Evolutionary conservation across 192 early-diverging fungal genomes (phyloP).

Genomic region (Coemansia sp.): DNA sequence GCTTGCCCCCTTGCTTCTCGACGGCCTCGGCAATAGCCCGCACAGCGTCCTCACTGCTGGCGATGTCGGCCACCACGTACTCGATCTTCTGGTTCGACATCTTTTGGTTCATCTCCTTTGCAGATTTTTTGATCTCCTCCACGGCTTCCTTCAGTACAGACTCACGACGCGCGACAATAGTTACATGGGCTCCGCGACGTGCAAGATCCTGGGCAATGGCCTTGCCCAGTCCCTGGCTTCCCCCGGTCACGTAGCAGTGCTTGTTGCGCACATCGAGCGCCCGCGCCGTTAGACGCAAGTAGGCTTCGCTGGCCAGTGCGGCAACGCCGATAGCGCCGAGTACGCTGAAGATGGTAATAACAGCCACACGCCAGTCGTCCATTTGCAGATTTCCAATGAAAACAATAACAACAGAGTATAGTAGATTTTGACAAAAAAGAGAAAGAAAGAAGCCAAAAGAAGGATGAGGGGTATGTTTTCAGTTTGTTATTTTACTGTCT

Average conservation of each 20-base stretch:
- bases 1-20: constrained; percentile 43
- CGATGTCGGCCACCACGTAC: constrained; percentile 65
- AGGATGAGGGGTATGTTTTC: too few species aligned
- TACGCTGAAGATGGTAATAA: constrained; percentile 26
- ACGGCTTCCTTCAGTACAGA: constrained; percentile 53
- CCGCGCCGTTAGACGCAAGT: constrained; percentile 18
- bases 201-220: constrained; percentile 63
- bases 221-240: constrained; percentile 72
- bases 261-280: constrained; percentile 54
- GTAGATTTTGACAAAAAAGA: neutral
- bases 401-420: neutral
- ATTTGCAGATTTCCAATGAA: constrained; percentile 7
- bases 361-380: constrained; percentile 44
- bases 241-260: constrained; percentile 75
- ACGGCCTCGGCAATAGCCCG: constrained; percentile 60
- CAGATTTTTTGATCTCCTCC: constrained; percentile 55
- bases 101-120: constrained; percentile 34
- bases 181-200: constrained; percentile 67
- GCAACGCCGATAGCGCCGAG: constrained; percentile 22
- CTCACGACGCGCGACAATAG: constrained; percentile 62
- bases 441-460: neutral
- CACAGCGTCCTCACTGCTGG: constrained; percentile 53
- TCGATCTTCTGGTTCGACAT: constrained; percentile 51
- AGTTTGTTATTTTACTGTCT: neutral
- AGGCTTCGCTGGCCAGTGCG: constrained; percentile 14